Conservation (phyloP, 2,329 filamentous ascomycete genomes). For the Ascochyta viciae-villosae region DNA sequence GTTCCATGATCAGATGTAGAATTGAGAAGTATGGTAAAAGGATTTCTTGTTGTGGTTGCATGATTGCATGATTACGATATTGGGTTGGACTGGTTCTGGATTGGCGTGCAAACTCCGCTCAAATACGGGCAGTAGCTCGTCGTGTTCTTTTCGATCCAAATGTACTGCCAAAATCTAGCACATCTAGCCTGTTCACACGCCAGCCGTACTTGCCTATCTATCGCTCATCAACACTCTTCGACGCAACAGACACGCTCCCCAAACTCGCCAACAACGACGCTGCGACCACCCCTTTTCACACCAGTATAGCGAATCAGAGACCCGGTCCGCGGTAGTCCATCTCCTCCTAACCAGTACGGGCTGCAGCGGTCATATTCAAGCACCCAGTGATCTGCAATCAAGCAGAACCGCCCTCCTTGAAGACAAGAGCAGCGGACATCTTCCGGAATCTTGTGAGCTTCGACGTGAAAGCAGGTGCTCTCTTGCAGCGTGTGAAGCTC, state of each 20-base stretch:
- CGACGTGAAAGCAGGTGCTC: neutral
- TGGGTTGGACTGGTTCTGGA: neutral
- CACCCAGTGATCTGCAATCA: slow-evolving; percentile 9
- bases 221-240: neutral
- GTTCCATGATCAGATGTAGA: no score
- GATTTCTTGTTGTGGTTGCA: neutral
- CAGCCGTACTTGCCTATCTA: no score
- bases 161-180: no score
- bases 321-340: neutral
- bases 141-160: no score
- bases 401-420: neutral
- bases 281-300: neutral
- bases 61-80: neutral
- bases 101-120: no score
- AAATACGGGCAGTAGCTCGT: no score
- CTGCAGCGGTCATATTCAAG: slow-evolving; percentile 8
- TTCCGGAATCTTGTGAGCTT: neutral
- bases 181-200: no score
- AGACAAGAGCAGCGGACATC: slow-evolving; percentile 6
- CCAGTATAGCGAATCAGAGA: neutral
- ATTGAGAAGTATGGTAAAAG: neutral
- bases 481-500: neutral
- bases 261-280: neutral
- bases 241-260: slow-evolving; percentile 4
- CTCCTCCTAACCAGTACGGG: neutral